Conservation (phyloP, 2,329 filamentous ascomycete species). For the Diaporthe citrichinensis region DNA sequence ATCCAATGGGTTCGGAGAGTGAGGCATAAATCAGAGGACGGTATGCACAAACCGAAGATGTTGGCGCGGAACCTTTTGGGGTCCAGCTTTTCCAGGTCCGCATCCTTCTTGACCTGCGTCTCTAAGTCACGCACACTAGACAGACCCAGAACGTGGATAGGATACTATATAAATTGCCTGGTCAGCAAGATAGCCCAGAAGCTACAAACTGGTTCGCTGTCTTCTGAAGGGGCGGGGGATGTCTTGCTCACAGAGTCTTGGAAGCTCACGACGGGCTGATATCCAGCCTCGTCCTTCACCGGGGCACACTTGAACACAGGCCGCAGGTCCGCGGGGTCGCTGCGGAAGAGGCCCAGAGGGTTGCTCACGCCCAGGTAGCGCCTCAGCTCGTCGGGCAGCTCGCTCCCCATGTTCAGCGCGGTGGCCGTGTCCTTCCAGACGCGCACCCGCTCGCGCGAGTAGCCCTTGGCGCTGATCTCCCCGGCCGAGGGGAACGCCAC, state of each 20-base stretch:
- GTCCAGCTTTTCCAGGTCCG: constrained; percentile 66
- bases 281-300: constrained; percentile 68
- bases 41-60: constrained; percentile 69
- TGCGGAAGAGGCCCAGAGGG: constrained; percentile 76
- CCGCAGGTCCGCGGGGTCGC: constrained; percentile 70
- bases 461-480: constrained; percentile 72
- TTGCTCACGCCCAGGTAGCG: constrained; percentile 77
- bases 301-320: constrained; percentile 75
- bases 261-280: constrained; percentile 76
- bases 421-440: constrained; percentile 73
- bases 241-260: constrained; percentile 75
- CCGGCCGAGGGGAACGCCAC: constrained; percentile 70
- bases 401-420: constrained; percentile 70
- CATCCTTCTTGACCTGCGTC: constrained; percentile 65
- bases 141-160: constrained; percentile 77
- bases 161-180: constrained; percentile 65
- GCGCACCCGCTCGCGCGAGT: constrained; percentile 71
- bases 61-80: constrained; percentile 79
- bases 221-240: not conserved
- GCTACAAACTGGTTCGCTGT: not conserved
- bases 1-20: not conserved
- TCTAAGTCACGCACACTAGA: constrained; percentile 74
- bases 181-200: constrained; percentile 12
- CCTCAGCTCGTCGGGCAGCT: constrained; percentile 73
- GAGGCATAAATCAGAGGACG: not conserved